Base-by-base conservation (phyloP, 1,139 yeast genomes). In the Saccharomyces hybrid region DNA sequence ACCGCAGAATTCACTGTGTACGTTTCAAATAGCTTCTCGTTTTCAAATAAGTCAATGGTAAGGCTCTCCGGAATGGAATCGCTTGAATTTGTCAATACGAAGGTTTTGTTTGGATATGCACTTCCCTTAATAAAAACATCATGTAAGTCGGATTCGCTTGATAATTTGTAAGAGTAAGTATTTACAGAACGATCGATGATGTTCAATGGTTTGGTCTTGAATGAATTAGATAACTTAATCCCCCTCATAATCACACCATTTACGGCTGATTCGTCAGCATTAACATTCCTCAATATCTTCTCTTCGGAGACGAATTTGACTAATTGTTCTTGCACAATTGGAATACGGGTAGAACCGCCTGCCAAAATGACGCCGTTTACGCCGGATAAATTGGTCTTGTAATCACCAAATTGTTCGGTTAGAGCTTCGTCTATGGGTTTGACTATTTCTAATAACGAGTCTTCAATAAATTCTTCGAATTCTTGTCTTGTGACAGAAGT, bases 261-360 rank as follows among this genome's bases (percentile, higher is more conserved):
- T n/a, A 90, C 96, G 56, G 89, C 90, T 57, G 97, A 84, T 72
- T 93, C 99, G 72, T 93, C 99, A 0, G 99, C 95, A 70, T 93
- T 93, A 51, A 95, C 96, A 54, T 86, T 88, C 69, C 86, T 90
- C n/a, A 96, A 79, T 51, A 93, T 76, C 54, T 77, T 74, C 2
- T 80, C 83, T 31, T 82, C 83, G 2, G 84, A 84, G 47, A 85
- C 73, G 50, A 86, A 75, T 4, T 78, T 70, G 5, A 73, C 65
- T 56, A 86, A 71, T 54, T 77, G 79, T 50, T 78, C 75, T 70
- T 89, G 95, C 52, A 93, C 85, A 65, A 87, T 80, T 20, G 99
- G 99, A 28, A 90, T 88, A 69, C 99, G 83, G 9, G 95, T 83
- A 0, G 96, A 82, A 0, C 99, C 99, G 59, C 99, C 99, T 54